Base-by-base conservation (phyloP, 129 eudicot species). In the Oenanthe sinensis region DNA sequence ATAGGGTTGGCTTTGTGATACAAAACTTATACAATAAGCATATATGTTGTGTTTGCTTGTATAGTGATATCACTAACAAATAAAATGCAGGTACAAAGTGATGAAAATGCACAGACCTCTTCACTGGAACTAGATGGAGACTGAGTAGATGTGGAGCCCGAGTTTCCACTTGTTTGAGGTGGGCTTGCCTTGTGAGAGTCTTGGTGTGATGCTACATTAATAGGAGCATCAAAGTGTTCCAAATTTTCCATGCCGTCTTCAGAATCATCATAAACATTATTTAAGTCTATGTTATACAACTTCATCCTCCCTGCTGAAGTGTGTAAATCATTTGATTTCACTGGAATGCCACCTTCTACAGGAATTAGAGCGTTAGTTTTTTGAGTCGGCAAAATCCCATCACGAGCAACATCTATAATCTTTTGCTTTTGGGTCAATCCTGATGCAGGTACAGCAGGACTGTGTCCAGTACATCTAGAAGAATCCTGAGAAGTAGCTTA, bases 101-200 rank as follows among this genome's bases (percentile, higher is more conserved):
- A 24, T n/a, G 11, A 58, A 69, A 30, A 74, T 69, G 79, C 82
- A 79, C 50, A 76, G 48, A 79, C 78, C 76, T 83, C 86, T 8
- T 52, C 80, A 48, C 82, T 83, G 39, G 80, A 83, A 47, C 80
- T 78, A 65, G 86, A 83, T 46, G 86, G 82, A 46, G 82, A 83
- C 47, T 36, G 82, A 48, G 82, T 75, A 47, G 86, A 83, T 55
- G 80, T 62, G 19, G 86, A 73, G 42, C 76, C 86, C 47, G 86
- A 78, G 48, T 74, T 83, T 37, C 82, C 82, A 83, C 86, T 83
- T 73, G 80, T 54, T 77, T 79, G 86, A 44, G 86, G 82, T 16
- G 86, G 82, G 46, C 82, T 83, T 37, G 86, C 79, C 71, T 79
- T 71, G 16, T 58, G 82, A 33, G 75, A 78, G 48, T 63, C 71